Percentiles rank a stretch among this genome's conserved stretches.
Evolutionary conservation across 2,329 filamentous ascomycete genomes (phyloP).

Genomic region (Periglandula ipomoeae): DNA sequence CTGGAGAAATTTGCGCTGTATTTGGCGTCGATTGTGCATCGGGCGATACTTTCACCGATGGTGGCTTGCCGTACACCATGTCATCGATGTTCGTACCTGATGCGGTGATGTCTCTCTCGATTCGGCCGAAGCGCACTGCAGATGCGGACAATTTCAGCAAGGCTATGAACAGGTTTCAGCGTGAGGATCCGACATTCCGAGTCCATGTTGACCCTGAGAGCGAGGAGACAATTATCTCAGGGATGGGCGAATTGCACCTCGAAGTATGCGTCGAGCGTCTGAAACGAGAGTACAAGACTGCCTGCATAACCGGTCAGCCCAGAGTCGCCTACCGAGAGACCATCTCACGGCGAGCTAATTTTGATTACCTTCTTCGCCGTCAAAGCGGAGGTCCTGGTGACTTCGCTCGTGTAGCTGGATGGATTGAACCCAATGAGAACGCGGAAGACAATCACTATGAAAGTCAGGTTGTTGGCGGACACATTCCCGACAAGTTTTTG

Average conservation of each 20-base stretch:
- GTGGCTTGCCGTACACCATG: constrained; percentile 87
- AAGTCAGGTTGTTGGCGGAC: constrained; percentile 77
- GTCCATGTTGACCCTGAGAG: constrained; percentile 87
- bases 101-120: constrained; percentile 94
- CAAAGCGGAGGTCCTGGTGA: constrained; percentile 94
- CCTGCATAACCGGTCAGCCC: constrained; percentile 90
- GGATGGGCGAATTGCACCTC: constrained; percentile 95
- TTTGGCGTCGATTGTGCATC: constrained; percentile 97
- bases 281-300: constrained; percentile 91
- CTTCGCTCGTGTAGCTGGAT: constrained; percentile 86
- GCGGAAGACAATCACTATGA: constrained; percentile 75
- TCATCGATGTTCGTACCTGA: constrained; percentile 97
- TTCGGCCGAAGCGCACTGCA: constrained; percentile 88
- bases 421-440: constrained; percentile 73
- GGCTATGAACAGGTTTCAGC: constrained; percentile 97
- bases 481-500: constrained; percentile 92
- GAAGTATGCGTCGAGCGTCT: constrained; percentile 98
- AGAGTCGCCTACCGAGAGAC: constrained; percentile 97
- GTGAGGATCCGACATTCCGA: constrained; percentile 95
- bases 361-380: constrained; percentile 90
- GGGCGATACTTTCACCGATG: constrained; percentile 96
- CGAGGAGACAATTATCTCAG: constrained; percentile 94
- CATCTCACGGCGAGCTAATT: constrained; percentile 68
- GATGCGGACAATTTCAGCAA: constrained; percentile 94
- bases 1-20: constrained; percentile 96